phyloP scores from a whole-genome alignment of 306 rosid genomes.

The Amphicarpaea edgeworthii region DNA sequence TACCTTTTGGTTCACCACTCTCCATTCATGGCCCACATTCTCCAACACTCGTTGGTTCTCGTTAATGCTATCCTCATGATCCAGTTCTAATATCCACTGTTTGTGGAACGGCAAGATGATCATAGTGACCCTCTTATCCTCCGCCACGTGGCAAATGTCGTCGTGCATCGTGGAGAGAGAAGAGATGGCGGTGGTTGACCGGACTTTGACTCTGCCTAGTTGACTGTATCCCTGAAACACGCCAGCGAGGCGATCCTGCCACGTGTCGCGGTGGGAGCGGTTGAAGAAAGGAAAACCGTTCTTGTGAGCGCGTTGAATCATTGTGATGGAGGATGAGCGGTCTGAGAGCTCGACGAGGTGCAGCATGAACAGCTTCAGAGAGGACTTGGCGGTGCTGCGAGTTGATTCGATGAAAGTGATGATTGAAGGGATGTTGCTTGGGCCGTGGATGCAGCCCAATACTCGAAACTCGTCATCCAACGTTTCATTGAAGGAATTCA shows the following conservation, averaged over 20 bases:
- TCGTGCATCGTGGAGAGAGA: slow-evolving; percentile 77
- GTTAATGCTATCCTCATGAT: not conserved
- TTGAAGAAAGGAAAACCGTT: slow-evolving; percentile 83
- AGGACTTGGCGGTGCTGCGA: slow-evolving; percentile 57
- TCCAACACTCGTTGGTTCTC: slow-evolving; percentile 43
- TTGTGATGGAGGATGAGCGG: slow-evolving; percentile 76
- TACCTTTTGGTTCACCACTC: slow-evolving; percentile 75
- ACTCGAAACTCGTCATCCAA: slow-evolving; percentile 58
- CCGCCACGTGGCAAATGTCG: slow-evolving; percentile 83
- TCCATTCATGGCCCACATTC: slow-evolving; percentile 73
- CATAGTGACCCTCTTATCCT: slow-evolving; percentile 71
- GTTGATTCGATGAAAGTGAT: slow-evolving; percentile 64
- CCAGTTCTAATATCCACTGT: slow-evolving; percentile 55
- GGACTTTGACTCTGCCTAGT: slow-evolving; percentile 63
- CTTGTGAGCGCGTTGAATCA: slow-evolving; percentile 67
- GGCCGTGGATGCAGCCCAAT: slow-evolving; percentile 80
- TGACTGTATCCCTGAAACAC: slow-evolving; percentile 74
- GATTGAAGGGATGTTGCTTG: slow-evolving; percentile 62
- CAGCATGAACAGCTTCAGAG: slow-evolving; percentile 72
- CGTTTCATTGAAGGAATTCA: slow-evolving; percentile 38
- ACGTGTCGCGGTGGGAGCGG: slow-evolving; percentile 45
- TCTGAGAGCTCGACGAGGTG: slow-evolving; percentile 85
- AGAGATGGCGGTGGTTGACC: slow-evolving; percentile 75
- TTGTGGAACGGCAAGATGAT: slow-evolving; percentile 79
- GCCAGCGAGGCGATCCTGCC: slow-evolving; percentile 58